Evolutionary conservation across 345 rosid species (phyloP).

Genomic region (Trapa bicornis): DNA sequence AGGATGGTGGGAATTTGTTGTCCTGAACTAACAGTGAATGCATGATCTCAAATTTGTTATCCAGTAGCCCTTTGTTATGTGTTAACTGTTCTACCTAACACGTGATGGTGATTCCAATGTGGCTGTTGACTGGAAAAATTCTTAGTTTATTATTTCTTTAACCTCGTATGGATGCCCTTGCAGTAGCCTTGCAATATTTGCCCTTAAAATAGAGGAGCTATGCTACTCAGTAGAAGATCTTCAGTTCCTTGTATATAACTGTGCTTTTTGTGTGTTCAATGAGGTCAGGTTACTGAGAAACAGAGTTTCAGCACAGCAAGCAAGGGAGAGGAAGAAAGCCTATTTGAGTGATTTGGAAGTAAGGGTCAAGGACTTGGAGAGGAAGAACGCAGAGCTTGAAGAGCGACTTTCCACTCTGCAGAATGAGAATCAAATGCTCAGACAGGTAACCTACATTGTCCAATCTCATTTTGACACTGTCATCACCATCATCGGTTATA

Average conservation of each 20-base stretch:
- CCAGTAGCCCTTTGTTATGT: too few species aligned
- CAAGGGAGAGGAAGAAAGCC: conserved; percentile 95
- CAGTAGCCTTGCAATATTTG: not conserved
- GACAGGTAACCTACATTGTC: conserved; percentile 43
- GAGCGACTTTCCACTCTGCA: conserved; percentile 86
- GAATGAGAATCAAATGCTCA: conserved; percentile 97
- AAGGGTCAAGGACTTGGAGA: conserved; percentile 78
- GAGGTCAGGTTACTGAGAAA: conserved; percentile 77
- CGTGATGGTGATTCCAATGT: too few species aligned
- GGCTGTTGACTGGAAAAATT: too few species aligned
- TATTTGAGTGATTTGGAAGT: conserved; percentile 70
- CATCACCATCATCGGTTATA: not conserved
- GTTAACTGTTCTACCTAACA: too few species aligned
- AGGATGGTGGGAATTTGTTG: too few species aligned
- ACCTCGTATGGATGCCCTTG: not conserved
- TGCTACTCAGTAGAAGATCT: not conserved
- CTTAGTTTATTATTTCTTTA: not conserved
- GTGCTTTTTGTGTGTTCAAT: not conserved
- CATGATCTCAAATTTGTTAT: too few species aligned
- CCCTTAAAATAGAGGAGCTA: not conserved
- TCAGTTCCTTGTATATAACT: not conserved
- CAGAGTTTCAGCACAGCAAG: conserved; percentile 99
- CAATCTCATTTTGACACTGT: not conserved
- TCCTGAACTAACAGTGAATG: not conserved
- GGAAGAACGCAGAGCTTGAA: conserved; percentile 81